These are phyloP conservation scores for Coniferiporia sulphurascens DNA, from an alignment of 1,284 basidiomycete species.

Conservation along the genomic window DNA sequence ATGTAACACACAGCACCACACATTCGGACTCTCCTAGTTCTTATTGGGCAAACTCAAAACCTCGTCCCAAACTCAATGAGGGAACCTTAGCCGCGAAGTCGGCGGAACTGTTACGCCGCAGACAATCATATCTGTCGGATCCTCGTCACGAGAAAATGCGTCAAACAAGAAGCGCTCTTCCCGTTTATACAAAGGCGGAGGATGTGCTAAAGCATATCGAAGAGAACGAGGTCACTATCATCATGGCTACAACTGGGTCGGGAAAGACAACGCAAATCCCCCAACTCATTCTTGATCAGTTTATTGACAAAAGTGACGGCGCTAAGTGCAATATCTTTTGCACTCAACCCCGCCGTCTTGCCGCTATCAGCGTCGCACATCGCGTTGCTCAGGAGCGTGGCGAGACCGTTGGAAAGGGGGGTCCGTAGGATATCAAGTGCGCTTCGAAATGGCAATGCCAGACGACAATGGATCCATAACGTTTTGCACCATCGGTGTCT, in stretches of 20 bases:
- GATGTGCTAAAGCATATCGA: slow-evolving; percentile 70
- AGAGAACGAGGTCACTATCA: slow-evolving; percentile 84
- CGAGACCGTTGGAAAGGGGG: slow-evolving; percentile 60
- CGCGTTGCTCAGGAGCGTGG: slow-evolving; percentile 91
- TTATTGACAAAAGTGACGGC: slow-evolving; percentile 75
- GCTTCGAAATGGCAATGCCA: slow-evolving; percentile 83
- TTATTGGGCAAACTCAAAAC: slow-evolving; percentile 17
- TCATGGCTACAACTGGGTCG: slow-evolving; percentile 93
- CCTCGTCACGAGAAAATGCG: slow-evolving; percentile 67
- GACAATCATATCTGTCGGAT: slow-evolving; percentile 61
- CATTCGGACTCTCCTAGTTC: neutral
- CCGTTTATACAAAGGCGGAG: slow-evolving; percentile 65
- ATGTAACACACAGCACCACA: slow-evolving; percentile 13
- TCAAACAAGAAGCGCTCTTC: slow-evolving; percentile 59
- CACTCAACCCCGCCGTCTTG: slow-evolving; percentile 90
- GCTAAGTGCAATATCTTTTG: slow-evolving; percentile 89
- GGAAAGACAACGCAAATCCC: slow-evolving; percentile 97
- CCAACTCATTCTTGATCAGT: slow-evolving; percentile 87
- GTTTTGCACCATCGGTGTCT: slow-evolving; percentile 93
- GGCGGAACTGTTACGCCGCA: slow-evolving; percentile 46
- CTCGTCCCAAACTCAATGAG: slow-evolving; percentile 26
- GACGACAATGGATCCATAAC: slow-evolving; percentile 83
- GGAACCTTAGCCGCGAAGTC: slow-evolving; percentile 52
- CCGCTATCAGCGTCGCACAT: slow-evolving; percentile 90
- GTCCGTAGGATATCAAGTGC: slow-evolving; percentile 87